Conservation (phyloP, 2,329 filamentous ascomycete genomes). For the Thielaviopsis cerberus region DNA sequence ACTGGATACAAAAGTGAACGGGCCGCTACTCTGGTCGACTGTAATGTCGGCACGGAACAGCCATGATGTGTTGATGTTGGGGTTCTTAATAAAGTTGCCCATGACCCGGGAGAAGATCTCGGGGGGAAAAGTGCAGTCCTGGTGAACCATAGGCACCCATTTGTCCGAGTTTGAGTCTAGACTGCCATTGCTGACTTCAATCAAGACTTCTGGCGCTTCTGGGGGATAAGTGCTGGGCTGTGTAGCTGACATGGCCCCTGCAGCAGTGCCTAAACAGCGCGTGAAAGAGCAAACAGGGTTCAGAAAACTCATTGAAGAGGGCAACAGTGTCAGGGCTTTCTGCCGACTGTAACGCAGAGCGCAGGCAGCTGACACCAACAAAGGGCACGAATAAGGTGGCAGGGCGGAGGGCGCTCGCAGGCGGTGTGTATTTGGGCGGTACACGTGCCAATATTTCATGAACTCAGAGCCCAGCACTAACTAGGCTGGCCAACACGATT, state of each 20-base stretch:
- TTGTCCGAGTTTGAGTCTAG: background rate
- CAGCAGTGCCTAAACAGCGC: background rate
- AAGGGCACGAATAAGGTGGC: background rate
- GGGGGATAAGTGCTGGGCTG: background rate
- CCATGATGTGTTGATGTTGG: constrained; percentile 61
- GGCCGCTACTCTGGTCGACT: constrained; percentile 24
- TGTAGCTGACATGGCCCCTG: background rate
- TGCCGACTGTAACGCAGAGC: no score
- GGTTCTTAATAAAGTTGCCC: constrained; percentile 58
- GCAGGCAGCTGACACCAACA: background rate
- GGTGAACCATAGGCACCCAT: constrained; percentile 38
- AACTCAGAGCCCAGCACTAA: background rate
- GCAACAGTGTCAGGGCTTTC: background rate
- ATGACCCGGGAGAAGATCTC: constrained; percentile 48
- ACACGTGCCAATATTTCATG: background rate
- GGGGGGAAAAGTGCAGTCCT: constrained; percentile 43
- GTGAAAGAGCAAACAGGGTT: background rate
- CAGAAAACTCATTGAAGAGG: no score
- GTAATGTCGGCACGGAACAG: constrained; percentile 63
- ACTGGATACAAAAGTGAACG: background rate
- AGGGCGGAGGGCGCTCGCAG: background rate
- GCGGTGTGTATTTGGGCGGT: background rate
- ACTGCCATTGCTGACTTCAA: background rate
- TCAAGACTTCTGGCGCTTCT: background rate
- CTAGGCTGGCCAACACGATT: background rate